These are phyloP conservation scores for Wolfiporia cocos DNA, from an alignment of 1,284 basidiomycete genomes.

Conservation along the genomic window DNA sequence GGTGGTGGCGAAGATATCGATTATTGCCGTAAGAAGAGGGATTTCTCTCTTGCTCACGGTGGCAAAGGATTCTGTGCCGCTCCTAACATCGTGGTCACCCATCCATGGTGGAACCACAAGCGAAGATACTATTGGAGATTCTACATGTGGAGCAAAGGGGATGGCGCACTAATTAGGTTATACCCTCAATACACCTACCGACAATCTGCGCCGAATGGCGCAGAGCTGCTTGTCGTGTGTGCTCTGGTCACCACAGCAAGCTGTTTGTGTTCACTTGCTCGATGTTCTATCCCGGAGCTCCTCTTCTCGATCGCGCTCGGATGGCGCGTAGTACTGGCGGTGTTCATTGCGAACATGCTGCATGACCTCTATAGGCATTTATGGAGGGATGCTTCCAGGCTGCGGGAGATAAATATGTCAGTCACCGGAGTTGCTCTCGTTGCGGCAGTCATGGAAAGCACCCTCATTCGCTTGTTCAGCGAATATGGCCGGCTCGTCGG, in stretches of 20 bases:
- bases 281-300: slow-evolving; percentile 3
- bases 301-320: slow-evolving; percentile 12
- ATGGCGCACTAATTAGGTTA: slow-evolving; percentile 41
- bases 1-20: slow-evolving; percentile 62
- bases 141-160: slow-evolving; percentile 54
- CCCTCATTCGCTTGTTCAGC: slow-evolving; percentile 43
- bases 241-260: slow-evolving; percentile 11
- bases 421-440: slow-evolving; percentile 31
- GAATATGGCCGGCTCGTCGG: slow-evolving; percentile 45
- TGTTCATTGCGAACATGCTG: slow-evolving; percentile 36
- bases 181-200: slow-evolving; percentile 42
- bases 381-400: slow-evolving; percentile 31
- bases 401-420: slow-evolving; percentile 28
- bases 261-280: slow-evolving; percentile 10
- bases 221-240: slow-evolving; percentile 36
- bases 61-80: slow-evolving; percentile 42
- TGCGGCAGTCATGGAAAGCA: slow-evolving; percentile 40
- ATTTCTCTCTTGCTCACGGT: slow-evolving; percentile 28
- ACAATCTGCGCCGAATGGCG: slow-evolving; percentile 43
- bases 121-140: slow-evolving; percentile 46
- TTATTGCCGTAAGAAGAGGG: slow-evolving; percentile 46
- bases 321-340: slow-evolving; percentile 19
- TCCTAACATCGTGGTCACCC: slow-evolving; percentile 40
- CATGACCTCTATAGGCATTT: slow-evolving; percentile 46
- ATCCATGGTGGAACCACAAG: slow-evolving; percentile 54